These are phyloP conservation scores for Aphanocladium album DNA, from an alignment of 2,329 filamentous ascomycete species.

Conservation along the genomic window DNA sequence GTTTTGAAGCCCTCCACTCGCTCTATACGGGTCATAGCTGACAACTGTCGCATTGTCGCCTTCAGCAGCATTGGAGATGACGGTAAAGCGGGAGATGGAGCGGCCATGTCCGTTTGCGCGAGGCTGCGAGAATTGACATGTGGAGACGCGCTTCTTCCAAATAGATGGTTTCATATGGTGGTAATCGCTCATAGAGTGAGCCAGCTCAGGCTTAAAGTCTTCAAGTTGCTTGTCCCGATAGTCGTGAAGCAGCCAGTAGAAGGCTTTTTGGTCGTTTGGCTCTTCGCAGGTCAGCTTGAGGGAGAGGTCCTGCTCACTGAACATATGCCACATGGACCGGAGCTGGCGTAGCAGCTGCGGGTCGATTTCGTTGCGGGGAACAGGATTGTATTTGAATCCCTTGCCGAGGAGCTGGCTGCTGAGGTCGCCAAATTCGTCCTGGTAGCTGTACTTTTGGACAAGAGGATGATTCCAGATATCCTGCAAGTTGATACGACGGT, in stretches of 20 bases:
- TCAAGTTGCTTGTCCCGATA: constrained; percentile 83
- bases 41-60: constrained; percentile 44
- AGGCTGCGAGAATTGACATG: constrained; percentile 51
- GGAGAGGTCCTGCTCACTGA: constrained; percentile 66
- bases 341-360: constrained; percentile 78
- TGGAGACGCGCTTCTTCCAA: constrained; percentile 57
- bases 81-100: constrained; percentile 57
- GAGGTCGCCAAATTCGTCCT: constrained; percentile 60
- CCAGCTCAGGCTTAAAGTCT: constrained; percentile 74
- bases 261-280: constrained; percentile 87
- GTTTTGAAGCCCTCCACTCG: constrained; percentile 49
- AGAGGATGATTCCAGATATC: constrained; percentile 84
- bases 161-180: constrained; percentile 65
- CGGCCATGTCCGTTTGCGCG: constrained; percentile 44
- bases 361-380: constrained; percentile 66
- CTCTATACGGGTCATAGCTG: constrained; percentile 82
- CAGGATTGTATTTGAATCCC: constrained; percentile 54
- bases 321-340: constrained; percentile 85
- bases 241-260: constrained; percentile 78
- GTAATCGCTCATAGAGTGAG: constrained; percentile 87
- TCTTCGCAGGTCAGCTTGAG: constrained; percentile 60
- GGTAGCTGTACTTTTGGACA: constrained; percentile 74
- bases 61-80: constrained; percentile 58
- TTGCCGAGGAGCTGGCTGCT: constrained; percentile 54
- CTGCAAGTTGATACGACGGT: constrained; percentile 70